These are phyloP conservation scores for Pistacia integerrima DNA, from an alignment of 345 rosid genomes.

Conservation along the genomic window DNA sequence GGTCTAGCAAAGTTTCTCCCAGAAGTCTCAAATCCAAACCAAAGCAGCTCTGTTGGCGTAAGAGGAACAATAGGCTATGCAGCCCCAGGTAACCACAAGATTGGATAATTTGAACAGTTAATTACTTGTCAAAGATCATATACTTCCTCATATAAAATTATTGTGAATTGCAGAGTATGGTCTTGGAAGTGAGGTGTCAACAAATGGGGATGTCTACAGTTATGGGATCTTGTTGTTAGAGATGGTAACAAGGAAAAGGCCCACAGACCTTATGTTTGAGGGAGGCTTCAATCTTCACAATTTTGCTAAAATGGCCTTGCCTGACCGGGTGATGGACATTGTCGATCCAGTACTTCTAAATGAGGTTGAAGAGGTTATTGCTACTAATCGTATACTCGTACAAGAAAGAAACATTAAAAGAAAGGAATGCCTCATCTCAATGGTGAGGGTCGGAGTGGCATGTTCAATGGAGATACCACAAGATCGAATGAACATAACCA, in stretches of 20 bases:
- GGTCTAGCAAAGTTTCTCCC: conserved; percentile 19
- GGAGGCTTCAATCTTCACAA: conserved; percentile 27
- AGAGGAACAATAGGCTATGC: conserved; percentile 1
- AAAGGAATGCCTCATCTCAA: conserved; percentile 2
- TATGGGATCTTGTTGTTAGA: conserved; percentile 34
- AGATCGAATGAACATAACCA: neutral
- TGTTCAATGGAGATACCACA: conserved; percentile 22
- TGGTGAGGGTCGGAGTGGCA: conserved; percentile 22
- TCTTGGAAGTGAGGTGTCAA: conserved; percentile 25
- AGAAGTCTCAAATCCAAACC: neutral
- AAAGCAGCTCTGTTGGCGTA: conserved; percentile 1
- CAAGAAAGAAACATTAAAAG: neutral
- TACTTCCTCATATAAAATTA: neutral
- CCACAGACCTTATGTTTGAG: conserved; percentile 26
- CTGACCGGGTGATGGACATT: conserved; percentile 12
- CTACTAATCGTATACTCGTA: too few species aligned
- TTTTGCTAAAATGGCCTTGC: conserved; percentile 18
- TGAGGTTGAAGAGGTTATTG: neutral
- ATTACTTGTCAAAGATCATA: neutral
- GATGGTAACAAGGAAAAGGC: conserved; percentile 26
- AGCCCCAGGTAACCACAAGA: conserved; percentile 3
- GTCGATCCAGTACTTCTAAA: neutral
- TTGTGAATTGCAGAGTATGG: conserved; percentile 33
- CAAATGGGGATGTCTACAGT: conserved; percentile 30
- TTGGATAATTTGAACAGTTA: neutral